These are phyloP conservation scores for Xylaria sp. DNA, from an alignment of 2,329 filamentous ascomycete genomes.

Conservation along the genomic window DNA sequence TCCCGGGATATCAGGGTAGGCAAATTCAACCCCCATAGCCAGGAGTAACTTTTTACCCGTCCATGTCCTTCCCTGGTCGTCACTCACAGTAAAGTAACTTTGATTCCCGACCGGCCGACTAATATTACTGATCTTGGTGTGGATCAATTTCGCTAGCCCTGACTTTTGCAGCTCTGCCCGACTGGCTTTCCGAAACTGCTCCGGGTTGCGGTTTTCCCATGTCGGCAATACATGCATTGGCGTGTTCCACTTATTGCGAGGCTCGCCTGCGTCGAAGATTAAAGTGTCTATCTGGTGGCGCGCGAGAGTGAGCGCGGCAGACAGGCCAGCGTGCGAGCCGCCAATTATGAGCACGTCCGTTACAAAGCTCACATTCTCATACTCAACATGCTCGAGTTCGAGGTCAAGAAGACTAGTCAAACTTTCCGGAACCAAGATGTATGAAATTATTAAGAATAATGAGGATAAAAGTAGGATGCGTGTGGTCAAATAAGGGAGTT, in stretches of 20 bases:
- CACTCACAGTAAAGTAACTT: background rate
- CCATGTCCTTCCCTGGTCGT: background rate
- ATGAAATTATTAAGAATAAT: too few species aligned
- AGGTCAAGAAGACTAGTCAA: too few species aligned
- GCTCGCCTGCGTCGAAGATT: conserved; percentile 1
- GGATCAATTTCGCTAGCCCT: background rate
- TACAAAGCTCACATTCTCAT: too few species aligned
- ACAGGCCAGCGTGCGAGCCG: conserved; percentile 1
- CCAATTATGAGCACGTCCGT: background rate
- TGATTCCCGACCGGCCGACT: background rate
- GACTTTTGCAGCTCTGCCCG: background rate
- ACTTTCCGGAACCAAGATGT: too few species aligned
- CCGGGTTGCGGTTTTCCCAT: conserved; percentile 2
- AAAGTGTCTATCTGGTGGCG: conserved; percentile 5
- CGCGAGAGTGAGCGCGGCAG: background rate
- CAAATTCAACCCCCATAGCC: background rate
- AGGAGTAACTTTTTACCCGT: background rate
- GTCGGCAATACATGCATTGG: background rate
- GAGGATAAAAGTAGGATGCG: too few species aligned
- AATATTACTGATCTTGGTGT: background rate
- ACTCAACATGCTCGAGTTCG: too few species aligned
- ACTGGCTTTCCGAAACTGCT: background rate
- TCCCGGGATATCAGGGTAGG: background rate
- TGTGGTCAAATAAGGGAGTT: too few species aligned
- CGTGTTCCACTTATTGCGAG: conserved; percentile 7